Percentiles rank a stretch among this genome's conserved stretches.
phyloP scores from a whole-genome alignment of 208 protist species.

The Leishmania guyanensis region DNA sequence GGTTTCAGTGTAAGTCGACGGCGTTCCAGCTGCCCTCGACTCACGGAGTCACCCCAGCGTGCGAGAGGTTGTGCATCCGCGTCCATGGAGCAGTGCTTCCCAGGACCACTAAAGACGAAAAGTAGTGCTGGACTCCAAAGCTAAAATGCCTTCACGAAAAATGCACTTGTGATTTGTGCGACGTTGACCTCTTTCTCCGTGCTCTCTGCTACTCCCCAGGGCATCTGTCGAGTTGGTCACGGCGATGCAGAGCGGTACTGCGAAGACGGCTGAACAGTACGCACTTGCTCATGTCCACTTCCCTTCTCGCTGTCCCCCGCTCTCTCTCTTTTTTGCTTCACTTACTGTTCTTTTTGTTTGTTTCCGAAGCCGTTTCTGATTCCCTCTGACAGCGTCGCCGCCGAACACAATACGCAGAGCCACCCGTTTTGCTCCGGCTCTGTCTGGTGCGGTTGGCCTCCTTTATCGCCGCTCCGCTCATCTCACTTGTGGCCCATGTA shows the following conservation, averaged over 20 bases:
- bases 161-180: neutral
- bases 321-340: neutral
- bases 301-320: neutral
- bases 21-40: neutral
- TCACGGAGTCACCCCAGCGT: neutral
- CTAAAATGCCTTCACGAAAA: no score
- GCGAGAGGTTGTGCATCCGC: neutral
- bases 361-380: neutral
- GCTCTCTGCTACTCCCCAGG: neutral
- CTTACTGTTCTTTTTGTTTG: no score
- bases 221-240: neutral
- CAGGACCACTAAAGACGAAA: neutral
- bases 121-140: neutral
- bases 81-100: neutral
- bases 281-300: neutral
- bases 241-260: neutral
- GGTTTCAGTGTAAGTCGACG: no score
- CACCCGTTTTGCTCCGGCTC: neutral
- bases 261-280: no score
- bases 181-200: neutral
- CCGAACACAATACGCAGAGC: neutral
- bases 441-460: neutral
- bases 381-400: neutral
- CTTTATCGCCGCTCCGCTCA: conserved; percentile 6
- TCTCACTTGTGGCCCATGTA: conserved; percentile 14